Conservation (phyloP, 139 green algal species). For the Chara braunii region DNA sequence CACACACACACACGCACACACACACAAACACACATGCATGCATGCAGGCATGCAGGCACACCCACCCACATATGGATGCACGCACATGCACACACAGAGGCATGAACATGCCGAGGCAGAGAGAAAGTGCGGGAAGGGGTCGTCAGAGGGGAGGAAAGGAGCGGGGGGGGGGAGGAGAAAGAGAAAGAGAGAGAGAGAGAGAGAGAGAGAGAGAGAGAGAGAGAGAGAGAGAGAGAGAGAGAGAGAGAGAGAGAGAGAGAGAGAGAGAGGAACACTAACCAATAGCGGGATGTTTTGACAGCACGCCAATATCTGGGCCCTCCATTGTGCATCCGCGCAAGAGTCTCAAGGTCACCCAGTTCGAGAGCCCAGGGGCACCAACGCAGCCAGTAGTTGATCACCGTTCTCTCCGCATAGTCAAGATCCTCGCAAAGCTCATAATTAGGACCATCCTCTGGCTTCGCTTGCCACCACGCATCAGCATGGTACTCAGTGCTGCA, state of each 20-base stretch:
- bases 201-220: background rate
- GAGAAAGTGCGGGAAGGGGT: conserved; percentile 1
- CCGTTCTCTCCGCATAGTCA: conserved; percentile 38
- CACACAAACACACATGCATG: background rate
- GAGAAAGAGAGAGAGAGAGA: conserved; percentile 1
- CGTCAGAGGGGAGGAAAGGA: background rate
- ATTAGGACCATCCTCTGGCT: background rate
- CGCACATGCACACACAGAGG: background rate
- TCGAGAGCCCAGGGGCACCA: conserved; percentile 49
- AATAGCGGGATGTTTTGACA: conserved; percentile 43
- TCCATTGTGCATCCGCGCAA: conserved; percentile 46
- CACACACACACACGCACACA: background rate
- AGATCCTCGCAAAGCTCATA: conserved; percentile 39
- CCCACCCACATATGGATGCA: background rate
- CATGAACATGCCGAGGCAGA: background rate
- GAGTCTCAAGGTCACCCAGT: conserved; percentile 44
- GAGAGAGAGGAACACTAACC: conserved; percentile 14
- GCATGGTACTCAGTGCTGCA: conserved; percentile 44
- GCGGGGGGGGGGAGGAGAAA: background rate
- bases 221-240: background rate
- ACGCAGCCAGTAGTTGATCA: conserved; percentile 45
- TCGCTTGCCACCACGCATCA: conserved; percentile 34
- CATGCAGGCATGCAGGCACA: background rate
- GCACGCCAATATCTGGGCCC: conserved; percentile 32
- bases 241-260: background rate